phyloP scores from a whole-genome alignment of 73 alveolate genomes.

The Paramecium pentaurelia region DNA sequence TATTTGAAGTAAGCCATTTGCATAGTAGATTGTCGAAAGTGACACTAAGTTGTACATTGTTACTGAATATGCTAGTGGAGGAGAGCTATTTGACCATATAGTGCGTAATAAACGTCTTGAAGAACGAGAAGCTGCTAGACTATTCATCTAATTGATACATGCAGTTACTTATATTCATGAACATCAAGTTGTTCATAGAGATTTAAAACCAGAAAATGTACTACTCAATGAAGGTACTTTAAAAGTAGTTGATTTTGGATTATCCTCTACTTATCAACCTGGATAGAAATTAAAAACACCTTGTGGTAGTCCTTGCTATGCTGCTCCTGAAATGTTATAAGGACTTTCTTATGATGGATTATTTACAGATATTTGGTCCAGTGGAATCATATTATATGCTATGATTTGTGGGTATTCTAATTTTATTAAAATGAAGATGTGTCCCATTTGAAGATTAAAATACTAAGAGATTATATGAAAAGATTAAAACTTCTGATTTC shows the following conservation, averaged over 20 bases:
- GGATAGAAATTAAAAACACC: conserved; percentile 63
- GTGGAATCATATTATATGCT: conserved; percentile 68
- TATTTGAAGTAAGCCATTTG: conserved; percentile 62
- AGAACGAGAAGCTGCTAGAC: conserved; percentile 87
- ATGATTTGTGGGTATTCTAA: conserved; percentile 63
- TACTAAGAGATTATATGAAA: conserved; percentile 63
- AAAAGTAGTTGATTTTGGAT: conserved; percentile 70
- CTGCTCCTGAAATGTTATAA: conserved; percentile 75
- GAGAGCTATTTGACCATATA: conserved; percentile 92
- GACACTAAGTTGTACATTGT: conserved; percentile 73
- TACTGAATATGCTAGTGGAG: conserved; percentile 93
- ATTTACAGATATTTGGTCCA: conserved; percentile 68
- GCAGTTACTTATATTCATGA: conserved; percentile 91
- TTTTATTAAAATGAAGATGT: background rate
- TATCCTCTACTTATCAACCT: conserved; percentile 57
- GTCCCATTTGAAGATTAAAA: conserved; percentile 61
- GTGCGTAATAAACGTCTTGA: conserved; percentile 60
- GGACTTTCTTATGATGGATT: conserved; percentile 64
- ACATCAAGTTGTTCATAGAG: conserved; percentile 80
- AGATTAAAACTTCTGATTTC: conserved; percentile 64
- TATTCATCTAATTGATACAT: conserved; percentile 75
- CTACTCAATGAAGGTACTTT: conserved; percentile 54
- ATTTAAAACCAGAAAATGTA: conserved; percentile 71
- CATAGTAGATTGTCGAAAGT: conserved; percentile 67
- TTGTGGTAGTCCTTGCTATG: conserved; percentile 76